These are phyloP conservation scores for Clonostachys rhizophaga DNA, from an alignment of 2,329 filamentous ascomycete genomes.

Conservation along the genomic window DNA sequence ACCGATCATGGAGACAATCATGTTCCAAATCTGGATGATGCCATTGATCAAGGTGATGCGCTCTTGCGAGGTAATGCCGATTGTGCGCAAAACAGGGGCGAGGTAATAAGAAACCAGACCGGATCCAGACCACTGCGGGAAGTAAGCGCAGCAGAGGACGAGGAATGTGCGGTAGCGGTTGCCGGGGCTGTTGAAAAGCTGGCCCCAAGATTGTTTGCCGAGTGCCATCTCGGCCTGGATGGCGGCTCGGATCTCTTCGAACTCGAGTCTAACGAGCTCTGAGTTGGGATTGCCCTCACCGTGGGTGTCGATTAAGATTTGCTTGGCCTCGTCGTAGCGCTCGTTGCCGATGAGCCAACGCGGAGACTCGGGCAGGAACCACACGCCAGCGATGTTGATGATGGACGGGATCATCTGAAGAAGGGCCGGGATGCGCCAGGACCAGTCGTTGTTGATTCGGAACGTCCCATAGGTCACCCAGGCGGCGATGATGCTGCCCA, in stretches of 20 bases:
- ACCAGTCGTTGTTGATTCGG: slow-evolving; percentile 23
- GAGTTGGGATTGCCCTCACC: slow-evolving; percentile 35
- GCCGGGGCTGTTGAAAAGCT: slow-evolving; percentile 42
- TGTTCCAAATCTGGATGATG: slow-evolving; percentile 14
- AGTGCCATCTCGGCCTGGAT: slow-evolving; percentile 28
- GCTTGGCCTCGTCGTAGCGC: slow-evolving; percentile 14
- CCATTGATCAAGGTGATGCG: slow-evolving; percentile 40
- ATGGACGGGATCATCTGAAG: slow-evolving; percentile 37
- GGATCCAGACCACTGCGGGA: slow-evolving; percentile 41
- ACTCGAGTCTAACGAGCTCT: slow-evolving; percentile 49
- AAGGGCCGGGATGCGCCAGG: slow-evolving; percentile 39
- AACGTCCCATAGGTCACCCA: slow-evolving; percentile 25
- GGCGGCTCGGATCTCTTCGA: slow-evolving; percentile 49
- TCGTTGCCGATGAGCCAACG: slow-evolving; percentile 22
- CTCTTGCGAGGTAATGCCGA: slow-evolving; percentile 31
- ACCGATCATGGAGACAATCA: slow-evolving; percentile 17
- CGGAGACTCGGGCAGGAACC: slow-evolving; percentile 24
- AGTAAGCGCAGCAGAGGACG: slow-evolving; percentile 46
- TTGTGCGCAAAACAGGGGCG: slow-evolving; percentile 40
- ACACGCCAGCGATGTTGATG: slow-evolving; percentile 13
- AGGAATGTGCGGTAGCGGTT: slow-evolving; percentile 42
- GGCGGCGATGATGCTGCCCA: slow-evolving; percentile 9
- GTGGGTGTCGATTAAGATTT: slow-evolving; percentile 16
- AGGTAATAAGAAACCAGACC: slow-evolving; percentile 27
- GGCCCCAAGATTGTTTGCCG: slow-evolving; percentile 54